Percentiles rank a stretch among this genome's conserved stretches.
Evolutionary conservation across 257 asterid species (phyloP).

Genomic region (Solanum sejunctum): DNA sequence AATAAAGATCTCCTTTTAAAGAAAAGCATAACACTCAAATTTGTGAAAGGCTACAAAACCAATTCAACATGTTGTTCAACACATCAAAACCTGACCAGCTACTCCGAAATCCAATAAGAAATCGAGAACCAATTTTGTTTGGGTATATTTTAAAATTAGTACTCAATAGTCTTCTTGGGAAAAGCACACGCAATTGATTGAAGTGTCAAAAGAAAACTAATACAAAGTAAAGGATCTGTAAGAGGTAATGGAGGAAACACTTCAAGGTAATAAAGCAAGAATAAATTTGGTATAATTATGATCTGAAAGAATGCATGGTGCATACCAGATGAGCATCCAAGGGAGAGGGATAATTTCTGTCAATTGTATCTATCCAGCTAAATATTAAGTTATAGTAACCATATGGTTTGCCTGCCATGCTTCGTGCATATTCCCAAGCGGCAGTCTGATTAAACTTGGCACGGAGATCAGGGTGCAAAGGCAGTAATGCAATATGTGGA

Average conservation of each 20-base stretch:
- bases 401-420: constrained; percentile 73
- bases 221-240: neutral
- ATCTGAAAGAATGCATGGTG: neutral
- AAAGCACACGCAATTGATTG: neutral
- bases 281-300: neutral
- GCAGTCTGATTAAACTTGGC: constrained; percentile 75
- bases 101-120: neutral
- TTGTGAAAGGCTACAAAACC: neutral
- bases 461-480: constrained; percentile 62
- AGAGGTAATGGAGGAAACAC: neutral
- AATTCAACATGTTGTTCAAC: neutral
- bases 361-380: constrained; percentile 89
- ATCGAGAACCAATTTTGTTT: neutral
- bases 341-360: constrained; percentile 69
- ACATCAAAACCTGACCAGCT: neutral
- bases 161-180: neutral
- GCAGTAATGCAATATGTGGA: constrained; percentile 88
- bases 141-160: neutral
- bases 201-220: neutral
- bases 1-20: neutral
- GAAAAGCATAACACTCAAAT: neutral
- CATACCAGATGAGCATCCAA: constrained; percentile 80
- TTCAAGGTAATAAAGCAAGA: neutral
- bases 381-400: constrained; percentile 91
- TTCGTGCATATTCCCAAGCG: constrained; percentile 86